phyloP scores from a whole-genome alignment of 345 rosid species.

The Gossypioides kirkii region DNA sequence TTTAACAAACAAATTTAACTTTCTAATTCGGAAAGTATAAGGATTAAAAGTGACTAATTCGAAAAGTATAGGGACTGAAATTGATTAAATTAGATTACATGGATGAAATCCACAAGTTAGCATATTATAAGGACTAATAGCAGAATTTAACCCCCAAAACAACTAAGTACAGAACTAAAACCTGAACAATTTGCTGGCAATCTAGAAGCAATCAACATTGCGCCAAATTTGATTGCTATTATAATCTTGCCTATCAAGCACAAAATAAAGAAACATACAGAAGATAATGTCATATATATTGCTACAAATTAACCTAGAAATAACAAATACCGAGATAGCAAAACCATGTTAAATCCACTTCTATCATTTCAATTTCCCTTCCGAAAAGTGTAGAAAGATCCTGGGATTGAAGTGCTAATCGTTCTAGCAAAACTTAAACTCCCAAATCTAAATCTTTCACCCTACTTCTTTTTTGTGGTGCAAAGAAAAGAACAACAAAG shows the following conservation, averaged over 20 bases:
- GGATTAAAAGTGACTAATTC: no score
- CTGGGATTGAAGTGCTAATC: neutral
- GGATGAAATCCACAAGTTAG: no score
- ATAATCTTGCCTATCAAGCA: neutral
- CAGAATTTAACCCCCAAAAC: no score
- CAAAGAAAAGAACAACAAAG: neutral
- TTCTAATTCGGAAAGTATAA: no score
- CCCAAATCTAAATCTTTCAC: neutral
- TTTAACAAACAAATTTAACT: no score
- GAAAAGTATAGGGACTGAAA: no score
- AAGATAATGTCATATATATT: neutral
- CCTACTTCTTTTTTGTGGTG: neutral
- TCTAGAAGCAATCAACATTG: slow-evolving; percentile 20
- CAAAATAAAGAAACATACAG: neutral
- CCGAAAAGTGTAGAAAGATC: neutral
- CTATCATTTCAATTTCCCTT: neutral
- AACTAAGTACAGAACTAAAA: neutral
- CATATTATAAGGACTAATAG: no score
- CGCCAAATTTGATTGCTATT: neutral
- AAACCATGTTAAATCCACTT: neutral
- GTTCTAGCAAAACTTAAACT: neutral
- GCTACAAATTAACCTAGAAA: neutral
- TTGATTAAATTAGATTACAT: no score
- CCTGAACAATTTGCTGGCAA: slow-evolving; percentile 27
- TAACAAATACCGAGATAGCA: neutral